Evolutionary conservation across 805 yeast genomes (phyloP), one percentile per base, ranked within the genome.

Genomic region (Starmerella sirachaensis): DNA sequence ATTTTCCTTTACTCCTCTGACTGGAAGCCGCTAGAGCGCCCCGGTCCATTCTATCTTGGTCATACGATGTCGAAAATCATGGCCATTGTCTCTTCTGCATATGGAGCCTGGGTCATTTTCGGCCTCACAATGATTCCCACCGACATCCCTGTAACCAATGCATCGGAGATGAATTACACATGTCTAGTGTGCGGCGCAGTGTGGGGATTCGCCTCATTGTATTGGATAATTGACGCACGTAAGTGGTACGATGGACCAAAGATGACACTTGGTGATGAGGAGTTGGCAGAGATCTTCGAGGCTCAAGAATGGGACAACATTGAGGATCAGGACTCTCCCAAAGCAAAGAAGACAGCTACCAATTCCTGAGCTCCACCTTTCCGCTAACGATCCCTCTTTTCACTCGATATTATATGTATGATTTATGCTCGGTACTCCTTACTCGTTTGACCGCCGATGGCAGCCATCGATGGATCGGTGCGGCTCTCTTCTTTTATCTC

Each of bases 21-120:
- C 25, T 76, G 75, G 25, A 60, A 60, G 37, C 57, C 60, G 10
- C 60, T 69, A 31, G 75, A 76, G 49, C 61, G 53, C 11, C 83
- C 83, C 2, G 91, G 88, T 4, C 72, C 74, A 5, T 78, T 78
- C 53, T 69, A 72, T 52, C 54, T 76, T 29, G 88, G 88, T 22
- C 59, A 61, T 11, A 35, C 54, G 19, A 49, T 62, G 53, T 67
- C 74, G 9, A 65, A 64, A 16, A 50, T 56, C 8, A 55, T 74
- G 26, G 69, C 71, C 35, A 52, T 66, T 54, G 50, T 64, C 16
- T 64, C 80, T 0, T 64, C 64, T 9, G 34, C 59, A 5, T 79
- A 74, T 65, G 66, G 72, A 35, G 43, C 52, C 0, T 78, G 67
- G 48, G 66, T 69, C 41, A 70, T 77, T 23, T 39, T 42, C 27